Base-by-base conservation (phyloP, 2,329 filamentous ascomycete genomes). In the Alternaria hordeiaustralica region DNA sequence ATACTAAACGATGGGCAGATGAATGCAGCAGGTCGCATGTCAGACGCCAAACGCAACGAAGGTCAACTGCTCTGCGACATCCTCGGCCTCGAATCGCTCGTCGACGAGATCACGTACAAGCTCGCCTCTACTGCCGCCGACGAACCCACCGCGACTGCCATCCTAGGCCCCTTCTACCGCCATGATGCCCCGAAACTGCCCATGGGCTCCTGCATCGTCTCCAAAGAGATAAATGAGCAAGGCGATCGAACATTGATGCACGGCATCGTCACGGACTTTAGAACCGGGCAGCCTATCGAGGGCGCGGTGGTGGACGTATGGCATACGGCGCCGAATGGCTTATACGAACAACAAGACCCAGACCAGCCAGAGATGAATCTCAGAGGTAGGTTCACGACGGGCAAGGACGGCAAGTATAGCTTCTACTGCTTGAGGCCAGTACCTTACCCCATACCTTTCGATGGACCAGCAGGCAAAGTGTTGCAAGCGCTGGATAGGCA, bases 91-190 rank as follows among this genome's bases (percentile, higher is more conserved):
- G 87, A 89, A 74, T 85, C 85, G 2, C 78, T 84, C 54, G 91
- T 94, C 50, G 92, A 95, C 78, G 92, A 95, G 77, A 95, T 96
- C 74, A 92, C 91, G 59, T 91, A 89, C 81, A 89, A 88, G 64
- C 83, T 87, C 55, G 85, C 86, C 28, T 85, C 86, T 54, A 84
- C 86, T 43, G 84, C 83, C 1, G 64, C 61, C 21, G 80, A 82
- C 59, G 75, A 78, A 23, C 84, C 89, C 11, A 96, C 92, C 6
- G 87, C 92, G 3, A 92, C 91, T 5, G 89, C 93, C 44, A 93
- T 97, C 68, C 86, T 97, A 0, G 93, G 93, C 0, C 93, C 93
- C 1, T 97, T 97, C 82, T 96, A 92, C 87, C 87, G 92, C 6
- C 85, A 88, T 46, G 86, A 94, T 70, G 88, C 92, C 0, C 92